Conservation (phyloP, 2,329 filamentous ascomycete species). For the Rhinocladiella mackenziei region DNA sequence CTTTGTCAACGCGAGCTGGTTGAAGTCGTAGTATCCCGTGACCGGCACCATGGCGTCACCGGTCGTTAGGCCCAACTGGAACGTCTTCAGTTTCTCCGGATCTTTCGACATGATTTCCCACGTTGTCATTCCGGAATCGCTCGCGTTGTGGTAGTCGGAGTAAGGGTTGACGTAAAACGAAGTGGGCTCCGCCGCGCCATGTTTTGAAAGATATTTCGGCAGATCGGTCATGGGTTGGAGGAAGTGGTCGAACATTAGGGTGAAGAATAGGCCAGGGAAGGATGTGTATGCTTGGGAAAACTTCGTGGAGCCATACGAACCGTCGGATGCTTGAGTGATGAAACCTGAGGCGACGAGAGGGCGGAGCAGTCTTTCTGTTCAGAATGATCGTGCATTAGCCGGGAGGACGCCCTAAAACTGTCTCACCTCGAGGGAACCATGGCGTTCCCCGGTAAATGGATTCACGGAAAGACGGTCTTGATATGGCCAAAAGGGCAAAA, state of each 20-base stretch:
- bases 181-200: constrained; percentile 15
- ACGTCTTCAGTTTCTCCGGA: constrained; percentile 29
- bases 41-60: constrained; percentile 11
- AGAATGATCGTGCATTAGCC: no score
- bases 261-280: constrained; percentile 18
- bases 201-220: constrained; percentile 9
- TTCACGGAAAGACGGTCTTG: no score
- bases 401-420: no score
- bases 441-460: no score
- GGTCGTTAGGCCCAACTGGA: constrained; percentile 30
- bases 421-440: no score
- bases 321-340: constrained; percentile 9
- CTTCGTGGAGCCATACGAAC: constrained; percentile 13
- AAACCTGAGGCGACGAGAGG: constrained; percentile 18
- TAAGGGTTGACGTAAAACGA: constrained; percentile 12
- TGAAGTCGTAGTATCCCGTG: constrained; percentile 19
- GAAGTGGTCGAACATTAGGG: constrained; percentile 19
- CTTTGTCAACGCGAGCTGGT: constrained; percentile 2
- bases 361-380: constrained; percentile 16
- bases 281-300: constrained; percentile 18
- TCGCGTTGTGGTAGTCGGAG: constrained; percentile 11
- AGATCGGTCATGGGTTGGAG: constrained; percentile 16
- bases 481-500: background rate
- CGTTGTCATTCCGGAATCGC: constrained; percentile 16
- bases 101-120: constrained; percentile 31